These are phyloP conservation scores for Cladosporium sp. DNA, from an alignment of 2,329 filamentous ascomycete genomes.

Conservation along the genomic window DNA sequence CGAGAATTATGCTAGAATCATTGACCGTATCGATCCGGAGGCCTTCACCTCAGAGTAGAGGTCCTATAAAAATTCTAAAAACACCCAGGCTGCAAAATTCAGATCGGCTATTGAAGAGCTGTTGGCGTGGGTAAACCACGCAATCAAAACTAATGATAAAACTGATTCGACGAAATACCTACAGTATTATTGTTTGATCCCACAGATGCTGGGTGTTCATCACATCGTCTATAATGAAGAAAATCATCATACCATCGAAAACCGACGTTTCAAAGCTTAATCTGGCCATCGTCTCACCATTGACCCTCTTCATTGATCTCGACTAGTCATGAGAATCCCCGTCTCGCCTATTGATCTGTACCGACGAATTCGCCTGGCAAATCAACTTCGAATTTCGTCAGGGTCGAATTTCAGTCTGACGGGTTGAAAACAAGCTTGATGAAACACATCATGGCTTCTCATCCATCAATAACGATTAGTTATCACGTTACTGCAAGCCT, in stretches of 20 bases:
- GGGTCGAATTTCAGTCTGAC: background rate
- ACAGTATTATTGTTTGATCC: background rate
- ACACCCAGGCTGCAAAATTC: background rate
- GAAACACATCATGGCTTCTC: no score
- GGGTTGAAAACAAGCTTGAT: background rate
- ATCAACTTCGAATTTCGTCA: background rate
- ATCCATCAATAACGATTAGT: background rate
- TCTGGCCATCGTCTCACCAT: background rate
- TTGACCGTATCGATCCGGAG: background rate
- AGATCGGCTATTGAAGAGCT: background rate
- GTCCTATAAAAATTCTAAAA: background rate
- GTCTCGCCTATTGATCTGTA: background rate
- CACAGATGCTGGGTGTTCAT: background rate
- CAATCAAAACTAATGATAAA: background rate
- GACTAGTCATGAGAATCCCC: background rate
- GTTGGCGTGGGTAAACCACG: background rate
- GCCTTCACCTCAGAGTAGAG: background rate
- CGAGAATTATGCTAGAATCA: background rate
- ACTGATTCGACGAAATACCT: background rate
- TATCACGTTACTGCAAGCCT: background rate
- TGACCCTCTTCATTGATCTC: background rate
- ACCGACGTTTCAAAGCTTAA: background rate
- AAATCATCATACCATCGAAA: background rate
- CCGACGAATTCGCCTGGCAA: background rate
- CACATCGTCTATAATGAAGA: background rate